Evolutionary conservation across 1,284 basidiomycete species (phyloP), one percentile per base, ranked within the genome.

Genomic region (Rhodotorula sp.): DNA sequence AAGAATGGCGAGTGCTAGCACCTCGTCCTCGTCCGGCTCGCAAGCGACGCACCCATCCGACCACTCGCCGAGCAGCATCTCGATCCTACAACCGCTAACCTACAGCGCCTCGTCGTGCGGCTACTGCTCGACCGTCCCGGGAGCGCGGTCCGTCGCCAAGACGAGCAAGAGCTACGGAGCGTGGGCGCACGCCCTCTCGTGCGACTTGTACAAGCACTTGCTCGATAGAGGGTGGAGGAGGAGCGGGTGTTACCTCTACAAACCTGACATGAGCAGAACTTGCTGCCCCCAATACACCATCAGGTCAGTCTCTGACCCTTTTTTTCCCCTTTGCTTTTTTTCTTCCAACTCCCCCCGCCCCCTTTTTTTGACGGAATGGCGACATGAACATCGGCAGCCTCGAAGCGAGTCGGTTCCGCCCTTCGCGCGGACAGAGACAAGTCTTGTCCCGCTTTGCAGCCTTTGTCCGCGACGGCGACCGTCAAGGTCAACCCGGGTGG

Each of bases 201-300:
- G 66, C 49, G 29, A 82, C 81, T 80, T 81, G 45, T 84, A 84
- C 77, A 82, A 83, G 73, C 65, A 77, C 51, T 72, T 96, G 86
- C 89, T 95, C 72, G 88, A 95, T 80, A 84, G 88, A 46, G 94
- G 94, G 53, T 97, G 93, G 94, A 59, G 58, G 49, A 37, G 72
- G 12, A 67, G 70, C 42, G 65, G 67, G 4, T 55, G 66, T 58
- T 70, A 76, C 68, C 33, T 71, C 78, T 91, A 90, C 80, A 92
- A 91, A 75, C 93, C 93, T 4, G 87, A 95, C 79, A 84, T 94
- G 81, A 85, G 83, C 72, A 81, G 82, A 14, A 90, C 92, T 6
- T 97, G 95, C 79, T 97, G 95, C 79, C 91, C 93, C 1, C 91
- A 93, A 74, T 95, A 95, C 79, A 92, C 93, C 0, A 96, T 96